Base-by-base conservation (phyloP, 139 green algal species). In the Closterium sp. region DNA sequence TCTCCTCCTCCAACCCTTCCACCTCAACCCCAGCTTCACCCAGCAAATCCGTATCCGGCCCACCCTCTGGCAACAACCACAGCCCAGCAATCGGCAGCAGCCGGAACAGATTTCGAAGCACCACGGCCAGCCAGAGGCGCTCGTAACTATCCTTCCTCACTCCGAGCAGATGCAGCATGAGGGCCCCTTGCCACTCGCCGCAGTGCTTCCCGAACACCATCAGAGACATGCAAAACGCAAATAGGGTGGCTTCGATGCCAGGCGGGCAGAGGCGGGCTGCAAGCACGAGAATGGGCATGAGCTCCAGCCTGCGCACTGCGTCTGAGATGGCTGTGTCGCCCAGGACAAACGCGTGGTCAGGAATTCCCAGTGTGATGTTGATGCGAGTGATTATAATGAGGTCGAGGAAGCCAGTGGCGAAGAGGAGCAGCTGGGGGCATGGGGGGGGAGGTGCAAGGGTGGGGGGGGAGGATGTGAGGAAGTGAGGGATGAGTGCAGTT, bases 261-360 rank as follows among this genome's bases (percentile, higher is more conserved):
- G 93, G 88, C 4, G 95, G 93, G 76, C 93, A 96, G 9, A 94
- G 89, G 36, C 83, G 90, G 1, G 97, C 96, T 2, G 98, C 98
- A 4, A 99, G 95, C 36, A 99, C 98, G 34, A 99, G 95, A n/a
- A 99, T 95, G 28, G 98, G 98, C 97, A 99, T 98, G 90, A 98
- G 98, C 25, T 95, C 95, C 19, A 99, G 94, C 92, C 97, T 95
- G 0, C 96, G 96, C 12, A 99, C 94, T 35, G 97, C 98, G 28
- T 97, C 98, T 23, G 99, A 96, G 28, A 99, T 93, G 1, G 97
- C 95, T 4, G 91, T 96, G 95, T 99, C 98, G 0, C 96, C 97
- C 91, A 99, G 95, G 55, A 98, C 96, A 94, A 99, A 99, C 8
- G 97, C 34, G 89, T 98, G 89, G 94, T 99, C 95, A 34, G 91